Conservation (phyloP, 1,284 basidiomycete species). For the Trametes hirsuta region DNA sequence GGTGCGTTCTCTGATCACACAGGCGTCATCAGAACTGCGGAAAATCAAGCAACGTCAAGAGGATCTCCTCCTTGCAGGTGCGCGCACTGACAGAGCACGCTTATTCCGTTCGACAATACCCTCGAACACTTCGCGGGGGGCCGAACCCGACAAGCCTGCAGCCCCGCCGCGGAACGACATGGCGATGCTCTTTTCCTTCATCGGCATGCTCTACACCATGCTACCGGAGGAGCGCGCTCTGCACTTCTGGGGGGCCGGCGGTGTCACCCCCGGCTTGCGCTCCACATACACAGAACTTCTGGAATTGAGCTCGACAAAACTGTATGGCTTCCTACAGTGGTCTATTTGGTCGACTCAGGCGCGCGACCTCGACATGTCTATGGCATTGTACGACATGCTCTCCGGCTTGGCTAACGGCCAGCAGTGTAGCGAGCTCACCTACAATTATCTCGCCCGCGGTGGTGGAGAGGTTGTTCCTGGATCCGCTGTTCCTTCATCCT, state of each 20-base stretch:
- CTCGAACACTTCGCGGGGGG: conserved; percentile 31
- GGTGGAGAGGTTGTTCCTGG: conserved; percentile 66
- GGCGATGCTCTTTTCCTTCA: conserved; percentile 81
- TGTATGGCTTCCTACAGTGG: conserved; percentile 86
- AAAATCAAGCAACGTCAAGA: conserved; percentile 93
- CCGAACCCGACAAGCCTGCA: conserved; percentile 32
- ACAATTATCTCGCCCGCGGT: conserved; percentile 81
- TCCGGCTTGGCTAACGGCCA: conserved; percentile 84
- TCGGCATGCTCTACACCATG: conserved; percentile 79
- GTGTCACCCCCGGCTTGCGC: conserved; percentile 41
- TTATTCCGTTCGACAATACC: conserved; percentile 50
- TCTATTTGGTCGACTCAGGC: conserved; percentile 83
- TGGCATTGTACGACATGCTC: conserved; percentile 88
- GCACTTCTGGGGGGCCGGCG: conserved; percentile 83
- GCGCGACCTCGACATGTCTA: conserved; percentile 72
- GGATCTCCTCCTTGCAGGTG: conserved; percentile 72
- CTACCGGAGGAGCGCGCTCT: conserved; percentile 78
- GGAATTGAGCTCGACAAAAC: conserved; percentile 64
- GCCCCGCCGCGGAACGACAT: conserved; percentile 75
- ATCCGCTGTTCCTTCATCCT: conserved; percentile 39
- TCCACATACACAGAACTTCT: conserved; percentile 55
- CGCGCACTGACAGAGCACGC: conserved; percentile 59
- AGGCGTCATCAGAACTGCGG: conserved; percentile 85
- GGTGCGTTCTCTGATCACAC: conserved; percentile 73
- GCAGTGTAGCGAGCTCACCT: conserved; percentile 81